phyloP scores from a whole-genome alignment of 306 rosid genomes.

The Castanopsis chinensis region DNA sequence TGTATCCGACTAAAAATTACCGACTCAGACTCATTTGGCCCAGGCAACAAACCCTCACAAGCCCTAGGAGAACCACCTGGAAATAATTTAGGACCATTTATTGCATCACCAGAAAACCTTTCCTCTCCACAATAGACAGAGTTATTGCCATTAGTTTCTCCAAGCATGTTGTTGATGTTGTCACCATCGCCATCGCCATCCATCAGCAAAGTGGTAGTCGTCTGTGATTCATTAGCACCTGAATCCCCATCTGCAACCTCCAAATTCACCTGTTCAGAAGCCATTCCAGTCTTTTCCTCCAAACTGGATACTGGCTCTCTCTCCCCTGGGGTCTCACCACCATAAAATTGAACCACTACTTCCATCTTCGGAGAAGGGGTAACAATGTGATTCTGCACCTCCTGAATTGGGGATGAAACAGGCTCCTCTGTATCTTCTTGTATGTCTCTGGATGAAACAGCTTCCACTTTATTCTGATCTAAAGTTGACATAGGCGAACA shows the following conservation, averaged over 20 bases:
- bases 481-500: slow-evolving; percentile 26
- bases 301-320: slow-evolving; percentile 23
- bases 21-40: slow-evolving; percentile 95
- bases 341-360: slow-evolving; percentile 29
- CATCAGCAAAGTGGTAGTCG: slow-evolving; percentile 12
- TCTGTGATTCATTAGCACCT: slow-evolving; percentile 20
- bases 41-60: slow-evolving; percentile 88
- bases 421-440: slow-evolving; percentile 42
- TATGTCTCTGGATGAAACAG: slow-evolving; percentile 11
- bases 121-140: slow-evolving; percentile 36
- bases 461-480: slow-evolving; percentile 34
- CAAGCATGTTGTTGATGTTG: slow-evolving; percentile 14
- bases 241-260: slow-evolving; percentile 40
- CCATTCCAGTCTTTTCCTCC: slow-evolving; percentile 34
- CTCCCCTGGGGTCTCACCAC: slow-evolving; percentile 41
- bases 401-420: slow-evolving; percentile 31
- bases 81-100: slow-evolving; percentile 55
- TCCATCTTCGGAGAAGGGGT: slow-evolving; percentile 24
- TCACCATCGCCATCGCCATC: slow-evolving; percentile 14
- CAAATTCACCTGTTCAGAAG: slow-evolving; percentile 36
- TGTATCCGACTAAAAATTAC: slow-evolving; percentile 99
- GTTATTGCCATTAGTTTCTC: slow-evolving; percentile 25
- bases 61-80: slow-evolving; percentile 73
- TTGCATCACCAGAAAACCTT: slow-evolving; percentile 44
- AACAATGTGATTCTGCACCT: slow-evolving; percentile 40